A percentile compares a stretch with the other conserved stretches of the same genome.
Evolutionary conservation across 192 early-diverging fungal genomes (phyloP).

Genomic region (Fimicolochytrium jonesii): DNA sequence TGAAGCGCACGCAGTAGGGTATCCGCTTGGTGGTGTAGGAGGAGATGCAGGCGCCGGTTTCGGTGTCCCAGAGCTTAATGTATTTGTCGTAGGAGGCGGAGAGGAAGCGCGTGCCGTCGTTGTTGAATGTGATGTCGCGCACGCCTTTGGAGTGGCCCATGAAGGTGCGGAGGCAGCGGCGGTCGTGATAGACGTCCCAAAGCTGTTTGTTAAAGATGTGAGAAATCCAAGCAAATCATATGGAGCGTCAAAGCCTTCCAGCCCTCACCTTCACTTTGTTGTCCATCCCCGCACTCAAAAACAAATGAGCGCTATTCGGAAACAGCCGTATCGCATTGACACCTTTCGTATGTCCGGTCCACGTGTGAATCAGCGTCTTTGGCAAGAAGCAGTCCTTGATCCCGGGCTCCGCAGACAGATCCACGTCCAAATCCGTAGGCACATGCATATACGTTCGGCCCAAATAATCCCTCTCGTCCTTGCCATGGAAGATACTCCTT

Average conservation of each 20-base stretch:
- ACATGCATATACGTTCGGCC: slow-evolving; percentile 96
- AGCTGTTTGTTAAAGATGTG: no score
- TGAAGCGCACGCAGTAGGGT: slow-evolving; percentile 87
- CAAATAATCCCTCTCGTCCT: slow-evolving; percentile 81
- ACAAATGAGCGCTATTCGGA: slow-evolving; percentile 83
- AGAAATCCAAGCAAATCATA: background rate
- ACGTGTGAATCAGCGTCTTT: slow-evolving; percentile 82
- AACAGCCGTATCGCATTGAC: slow-evolving; percentile 89
- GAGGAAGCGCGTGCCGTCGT: slow-evolving; percentile 79
- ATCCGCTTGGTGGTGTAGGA: slow-evolving; percentile 71
- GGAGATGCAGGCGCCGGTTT: slow-evolving; percentile 86
- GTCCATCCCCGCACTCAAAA: slow-evolving; percentile 92
- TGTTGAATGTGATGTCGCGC: slow-evolving; percentile 85
- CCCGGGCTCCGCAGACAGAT: slow-evolving; percentile 70
- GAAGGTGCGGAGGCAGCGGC: slow-evolving; percentile 78
- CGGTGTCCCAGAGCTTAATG: slow-evolving; percentile 98
- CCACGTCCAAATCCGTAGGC: slow-evolving; percentile 78
- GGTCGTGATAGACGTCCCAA: slow-evolving; percentile 93
- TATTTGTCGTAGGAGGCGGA: slow-evolving; percentile 86
- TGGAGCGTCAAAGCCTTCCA: background rate
- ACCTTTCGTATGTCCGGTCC: slow-evolving; percentile 87
- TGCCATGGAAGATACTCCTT: slow-evolving; percentile 83
- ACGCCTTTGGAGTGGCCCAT: slow-evolving; percentile 92
- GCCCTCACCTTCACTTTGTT: slow-evolving; percentile 77
- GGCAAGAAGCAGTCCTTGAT: slow-evolving; percentile 79